Percentiles rank a stretch among this genome's conserved stretches.
Evolutionary conservation across 2,329 filamentous ascomycete species (phyloP).

Genomic region (Diaporthe sp.): DNA sequence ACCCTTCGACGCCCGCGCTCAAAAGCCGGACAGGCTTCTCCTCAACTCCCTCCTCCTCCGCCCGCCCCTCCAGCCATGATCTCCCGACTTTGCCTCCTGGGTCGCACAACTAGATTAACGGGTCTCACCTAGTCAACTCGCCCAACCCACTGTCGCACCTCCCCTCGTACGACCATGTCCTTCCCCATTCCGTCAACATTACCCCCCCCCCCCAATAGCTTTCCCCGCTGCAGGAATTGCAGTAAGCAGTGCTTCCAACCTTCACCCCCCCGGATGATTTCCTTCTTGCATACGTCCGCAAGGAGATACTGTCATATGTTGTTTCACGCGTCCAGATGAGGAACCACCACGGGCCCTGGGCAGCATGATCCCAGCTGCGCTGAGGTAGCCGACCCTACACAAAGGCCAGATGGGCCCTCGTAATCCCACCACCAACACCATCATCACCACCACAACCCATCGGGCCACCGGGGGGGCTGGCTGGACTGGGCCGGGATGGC

Average conservation of each 20-base stretch:
- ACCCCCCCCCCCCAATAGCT: neutral
- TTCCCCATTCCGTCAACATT: too few species aligned
- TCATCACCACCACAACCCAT: neutral
- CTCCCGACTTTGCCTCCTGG: conserved; percentile 25
- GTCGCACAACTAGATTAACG: conserved; percentile 39
- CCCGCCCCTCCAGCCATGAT: conserved; percentile 16
- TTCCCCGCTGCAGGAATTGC: neutral
- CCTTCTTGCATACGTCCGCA: conserved; percentile 37
- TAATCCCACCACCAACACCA: neutral
- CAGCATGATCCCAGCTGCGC: conserved; percentile 6
- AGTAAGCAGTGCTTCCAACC: conserved; percentile 19
- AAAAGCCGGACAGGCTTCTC: conserved; percentile 22
- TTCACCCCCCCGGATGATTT: conserved; percentile 11
- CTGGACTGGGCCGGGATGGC: neutral
- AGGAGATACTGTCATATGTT: conserved; percentile 3
- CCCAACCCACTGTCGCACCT: conserved; percentile 38
- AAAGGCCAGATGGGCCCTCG: neutral
- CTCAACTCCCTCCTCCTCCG: neutral
- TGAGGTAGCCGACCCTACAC: conserved; percentile 15
- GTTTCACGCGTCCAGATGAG: conserved; percentile 20
- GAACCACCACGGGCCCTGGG: neutral
- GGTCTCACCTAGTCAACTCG: conserved; percentile 38
- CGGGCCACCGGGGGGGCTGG: neutral
- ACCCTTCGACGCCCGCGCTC: neutral
- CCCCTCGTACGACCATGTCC: conserved; percentile 20